Evolutionary conservation across 331 rosid species (phyloP).

Genomic region (Dryas integrifolia): DNA sequence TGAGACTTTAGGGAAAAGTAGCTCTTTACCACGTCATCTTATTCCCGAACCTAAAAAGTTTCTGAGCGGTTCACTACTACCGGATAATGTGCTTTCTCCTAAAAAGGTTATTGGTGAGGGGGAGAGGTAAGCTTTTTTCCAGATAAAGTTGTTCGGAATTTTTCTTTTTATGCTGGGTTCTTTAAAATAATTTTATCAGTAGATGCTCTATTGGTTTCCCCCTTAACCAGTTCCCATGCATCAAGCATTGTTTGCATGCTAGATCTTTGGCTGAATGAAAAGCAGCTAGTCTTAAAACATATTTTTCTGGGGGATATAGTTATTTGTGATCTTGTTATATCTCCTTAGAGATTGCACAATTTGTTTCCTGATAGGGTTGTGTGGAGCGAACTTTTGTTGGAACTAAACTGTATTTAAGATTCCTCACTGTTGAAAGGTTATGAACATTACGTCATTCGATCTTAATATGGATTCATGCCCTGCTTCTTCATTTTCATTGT

Average conservation of each 20-base stretch:
- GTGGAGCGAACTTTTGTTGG: no score
- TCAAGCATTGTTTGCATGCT: slow-evolving; percentile 7
- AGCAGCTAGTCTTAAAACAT: neutral
- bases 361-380: no score
- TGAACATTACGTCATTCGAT: no score
- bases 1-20: slow-evolving; percentile 61
- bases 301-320: neutral
- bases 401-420: no score
- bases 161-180: slow-evolving; percentile 6
- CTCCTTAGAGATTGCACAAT: no score
- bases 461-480: no score
- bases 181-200: neutral
- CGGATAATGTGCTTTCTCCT: slow-evolving; percentile 52
- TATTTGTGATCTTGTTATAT: neutral
- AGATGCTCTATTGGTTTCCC: neutral
- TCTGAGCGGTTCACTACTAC: slow-evolving; percentile 62
- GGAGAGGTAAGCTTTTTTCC: slow-evolving; percentile 56
- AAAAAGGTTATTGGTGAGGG: slow-evolving; percentile 55
- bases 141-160: neutral
- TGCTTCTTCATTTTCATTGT: no score
- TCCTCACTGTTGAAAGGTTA: no score
- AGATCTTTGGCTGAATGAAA: slow-evolving; percentile 1
- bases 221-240: neutral
- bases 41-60: slow-evolving; percentile 48
- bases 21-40: slow-evolving; percentile 45